Conservation (phyloP, 1,284 basidiomycete species). For the Melampsora larici-populina region DNA sequence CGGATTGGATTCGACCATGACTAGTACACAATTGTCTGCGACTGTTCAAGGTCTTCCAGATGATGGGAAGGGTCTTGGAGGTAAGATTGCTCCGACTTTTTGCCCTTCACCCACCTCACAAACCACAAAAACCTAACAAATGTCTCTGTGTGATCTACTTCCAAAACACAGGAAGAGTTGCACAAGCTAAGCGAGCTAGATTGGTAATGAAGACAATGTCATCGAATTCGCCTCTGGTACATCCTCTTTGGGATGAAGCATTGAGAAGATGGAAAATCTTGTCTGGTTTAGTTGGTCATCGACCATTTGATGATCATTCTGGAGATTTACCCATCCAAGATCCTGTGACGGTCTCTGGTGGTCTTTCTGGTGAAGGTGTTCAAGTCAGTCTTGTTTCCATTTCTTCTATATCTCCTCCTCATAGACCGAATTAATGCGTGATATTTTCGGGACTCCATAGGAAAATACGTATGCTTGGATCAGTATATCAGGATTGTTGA, state of each 20-base stretch:
- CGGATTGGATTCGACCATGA: slow-evolving; percentile 33
- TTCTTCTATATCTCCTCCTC: neutral
- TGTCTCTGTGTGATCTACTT: neutral
- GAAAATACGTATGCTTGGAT: slow-evolving; percentile 44
- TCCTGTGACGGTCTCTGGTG: neutral
- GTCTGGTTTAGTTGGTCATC: slow-evolving; percentile 35
- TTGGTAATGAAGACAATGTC: slow-evolving; percentile 39
- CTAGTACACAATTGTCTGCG: slow-evolving; percentile 15
- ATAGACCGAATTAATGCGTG: neutral
- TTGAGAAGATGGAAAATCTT: slow-evolving; percentile 37
- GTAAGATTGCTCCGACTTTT: neutral
- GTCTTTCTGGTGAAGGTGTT: slow-evolving; percentile 36
- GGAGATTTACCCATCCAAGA: slow-evolving; percentile 26
- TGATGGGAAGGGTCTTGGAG: slow-evolving; percentile 41
- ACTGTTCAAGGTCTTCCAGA: slow-evolving; percentile 40
- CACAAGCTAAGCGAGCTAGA: slow-evolving; percentile 40
- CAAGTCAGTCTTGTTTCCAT: slow-evolving; percentile 14
- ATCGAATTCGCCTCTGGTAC: slow-evolving; percentile 19
- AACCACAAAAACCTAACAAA: neutral
- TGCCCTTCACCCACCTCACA: neutral
- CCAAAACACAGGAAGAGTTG: slow-evolving; percentile 26
- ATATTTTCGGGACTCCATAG: neutral
- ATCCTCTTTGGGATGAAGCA: slow-evolving; percentile 42
- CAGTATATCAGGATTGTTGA: slow-evolving; percentile 39
- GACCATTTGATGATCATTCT: slow-evolving; percentile 35